These are phyloP conservation scores for Russula vinacea DNA, from an alignment of 768 basidiomycete species.

Conservation along the genomic window DNA sequence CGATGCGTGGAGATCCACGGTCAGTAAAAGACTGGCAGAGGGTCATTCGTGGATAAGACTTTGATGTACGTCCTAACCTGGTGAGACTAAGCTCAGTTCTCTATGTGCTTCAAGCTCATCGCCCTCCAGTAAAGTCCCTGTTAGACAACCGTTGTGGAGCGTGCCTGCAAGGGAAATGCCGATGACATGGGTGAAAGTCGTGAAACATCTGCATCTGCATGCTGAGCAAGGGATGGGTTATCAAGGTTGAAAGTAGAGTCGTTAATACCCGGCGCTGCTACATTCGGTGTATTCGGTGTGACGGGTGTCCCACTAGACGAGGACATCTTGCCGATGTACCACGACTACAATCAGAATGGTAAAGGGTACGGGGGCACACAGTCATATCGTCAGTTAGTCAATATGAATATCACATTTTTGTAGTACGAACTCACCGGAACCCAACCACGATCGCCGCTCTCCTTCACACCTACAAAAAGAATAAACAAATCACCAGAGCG, in stretches of 20 bases:
- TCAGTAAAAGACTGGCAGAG: background rate
- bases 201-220: no score
- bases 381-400: slow-evolving; percentile 13
- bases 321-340: slow-evolving; percentile 90
- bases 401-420: slow-evolving; percentile 3
- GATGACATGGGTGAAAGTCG: slow-evolving; percentile 83
- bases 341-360: slow-evolving; percentile 54
- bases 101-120: background rate
- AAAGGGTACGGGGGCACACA: background rate
- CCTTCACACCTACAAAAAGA: slow-evolving; percentile 77
- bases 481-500: slow-evolving; percentile 19
- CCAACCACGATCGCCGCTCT: slow-evolving; percentile 94
- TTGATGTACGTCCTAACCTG: no score
- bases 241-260: slow-evolving; percentile 30
- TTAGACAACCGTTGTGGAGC: slow-evolving; percentile 29
- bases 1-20: background rate
- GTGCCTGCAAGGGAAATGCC: slow-evolving; percentile 58
- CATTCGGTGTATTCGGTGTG: slow-evolving; percentile 50
- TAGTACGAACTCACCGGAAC: slow-evolving; percentile 62
- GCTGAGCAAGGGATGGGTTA: slow-evolving; percentile 40
- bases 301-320: slow-evolving; percentile 41
- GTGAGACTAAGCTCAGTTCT: background rate
- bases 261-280: slow-evolving; percentile 39
- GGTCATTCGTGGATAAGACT: background rate
- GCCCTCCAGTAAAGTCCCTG: background rate